Conservation (phyloP, 1,284 basidiomycete species). For the Ustilago curta region DNA sequence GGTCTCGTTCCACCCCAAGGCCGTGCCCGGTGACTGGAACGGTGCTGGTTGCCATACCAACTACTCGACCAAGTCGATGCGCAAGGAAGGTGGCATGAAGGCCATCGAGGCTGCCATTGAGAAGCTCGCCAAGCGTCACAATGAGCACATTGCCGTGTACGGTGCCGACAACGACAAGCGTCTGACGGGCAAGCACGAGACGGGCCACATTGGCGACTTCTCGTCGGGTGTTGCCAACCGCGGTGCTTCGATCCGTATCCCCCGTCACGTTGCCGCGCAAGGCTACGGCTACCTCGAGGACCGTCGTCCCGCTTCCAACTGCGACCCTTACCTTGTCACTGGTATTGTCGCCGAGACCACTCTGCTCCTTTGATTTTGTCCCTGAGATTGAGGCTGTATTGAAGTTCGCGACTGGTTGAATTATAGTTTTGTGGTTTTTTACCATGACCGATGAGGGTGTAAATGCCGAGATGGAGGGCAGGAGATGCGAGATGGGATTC, state of each 20-base stretch:
- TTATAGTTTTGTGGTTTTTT: not conserved
- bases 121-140: constrained; percentile 71
- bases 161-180: constrained; percentile 69
- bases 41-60: constrained; percentile 85
- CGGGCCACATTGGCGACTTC: constrained; percentile 92
- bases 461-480: no score
- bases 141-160: constrained; percentile 70
- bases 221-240: constrained; percentile 96
- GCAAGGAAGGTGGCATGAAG: constrained; percentile 79
- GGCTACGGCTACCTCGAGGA: constrained; percentile 87
- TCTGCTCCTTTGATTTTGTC: constrained; percentile 53
- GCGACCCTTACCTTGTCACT: constrained; percentile 76
- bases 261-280: constrained; percentile 88
- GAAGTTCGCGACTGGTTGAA: not conserved
- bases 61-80: constrained; percentile 65
- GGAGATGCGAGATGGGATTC: no score
- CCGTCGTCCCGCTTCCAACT: constrained; percentile 82
- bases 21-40: constrained; percentile 98
- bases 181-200: constrained; percentile 76
- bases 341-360: constrained; percentile 93
- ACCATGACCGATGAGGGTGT: no score
- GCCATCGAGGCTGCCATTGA: constrained; percentile 91
- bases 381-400: not conserved
- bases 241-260: constrained; percentile 79
- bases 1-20: constrained; percentile 98